phyloP scores from a whole-genome alignment of 805 yeast genomes.

The Saturnispora silvae region DNA sequence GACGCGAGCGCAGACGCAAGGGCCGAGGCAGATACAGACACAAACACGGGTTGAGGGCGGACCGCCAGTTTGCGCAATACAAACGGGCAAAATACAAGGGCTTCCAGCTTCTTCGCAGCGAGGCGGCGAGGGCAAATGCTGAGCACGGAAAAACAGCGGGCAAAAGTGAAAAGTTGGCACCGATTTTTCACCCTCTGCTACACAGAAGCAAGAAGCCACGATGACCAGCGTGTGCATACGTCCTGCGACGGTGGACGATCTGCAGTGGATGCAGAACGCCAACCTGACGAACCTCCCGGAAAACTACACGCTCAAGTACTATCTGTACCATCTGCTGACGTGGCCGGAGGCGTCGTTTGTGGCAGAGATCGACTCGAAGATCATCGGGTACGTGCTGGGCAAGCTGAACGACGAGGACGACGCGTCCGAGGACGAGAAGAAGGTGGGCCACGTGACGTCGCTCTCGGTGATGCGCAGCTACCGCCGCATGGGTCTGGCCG shows the following conservation, averaged over 20 bases:
- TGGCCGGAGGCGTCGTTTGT: conserved; percentile 99
- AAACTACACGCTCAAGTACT: conserved; percentile 84
- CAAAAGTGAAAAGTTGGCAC: background rate
- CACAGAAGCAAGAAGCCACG: background rate
- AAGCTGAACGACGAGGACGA: conserved; percentile 92
- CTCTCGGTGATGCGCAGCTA: conserved; percentile 92
- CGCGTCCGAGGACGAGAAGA: conserved; percentile 41
- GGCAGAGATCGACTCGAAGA: conserved; percentile 78
- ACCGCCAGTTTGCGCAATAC: no score
- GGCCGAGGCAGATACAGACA: no score
- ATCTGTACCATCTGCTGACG: conserved; percentile 83
- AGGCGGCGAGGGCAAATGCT: no score
- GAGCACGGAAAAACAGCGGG: no score
- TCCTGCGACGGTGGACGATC: conserved; percentile 74
- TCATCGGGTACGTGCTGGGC: conserved; percentile 93
- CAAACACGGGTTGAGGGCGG: no score
- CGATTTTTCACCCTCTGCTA: background rate
- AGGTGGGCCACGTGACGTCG: conserved; percentile 88
- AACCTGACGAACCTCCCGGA: conserved; percentile 89
- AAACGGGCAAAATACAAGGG: no score
- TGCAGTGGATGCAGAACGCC: conserved; percentile 94
- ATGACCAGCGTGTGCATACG: conserved; percentile 59
- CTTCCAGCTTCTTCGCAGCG: no score
- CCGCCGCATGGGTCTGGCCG: conserved; percentile 92
- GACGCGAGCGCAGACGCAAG: no score